Conservation (phyloP, 163 green algal species). For the Chlamydomonas reinhardtii region DNA sequence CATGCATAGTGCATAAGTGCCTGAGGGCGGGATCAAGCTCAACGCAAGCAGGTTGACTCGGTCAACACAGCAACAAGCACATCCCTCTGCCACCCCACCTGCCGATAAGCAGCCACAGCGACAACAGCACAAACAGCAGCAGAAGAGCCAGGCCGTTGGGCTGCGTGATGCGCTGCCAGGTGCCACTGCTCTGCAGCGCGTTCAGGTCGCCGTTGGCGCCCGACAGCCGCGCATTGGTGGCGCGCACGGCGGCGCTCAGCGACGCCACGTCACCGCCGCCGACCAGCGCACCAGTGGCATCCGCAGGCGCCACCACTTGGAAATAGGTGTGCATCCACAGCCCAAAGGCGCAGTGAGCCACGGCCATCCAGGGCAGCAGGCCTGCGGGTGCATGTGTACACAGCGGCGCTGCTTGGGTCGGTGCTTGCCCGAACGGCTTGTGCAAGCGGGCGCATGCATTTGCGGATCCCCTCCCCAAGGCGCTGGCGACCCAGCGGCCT, state of each 20-base stretch:
- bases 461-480: no score
- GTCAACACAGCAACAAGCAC: no score
- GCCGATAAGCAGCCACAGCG: constrained; percentile 46
- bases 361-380: constrained; percentile 56
- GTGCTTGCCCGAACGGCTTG: no score
- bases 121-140: constrained; percentile 49
- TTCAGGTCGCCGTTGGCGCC: background rate
- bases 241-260: background rate
- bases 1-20: no score
- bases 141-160: constrained; percentile 64
- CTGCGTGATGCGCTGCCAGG: constrained; percentile 61
- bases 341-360: constrained; percentile 60
- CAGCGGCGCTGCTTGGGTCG: no score
- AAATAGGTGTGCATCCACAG: constrained; percentile 71
- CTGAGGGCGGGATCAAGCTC: no score
- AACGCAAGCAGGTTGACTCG: no score
- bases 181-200: background rate
- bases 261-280: background rate
- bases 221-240: constrained; percentile 18
- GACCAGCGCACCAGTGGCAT: background rate
- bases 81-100: background rate
- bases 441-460: no score
- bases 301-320: background rate
- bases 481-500: background rate
- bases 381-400: background rate